These are phyloP conservation scores for Prunella vulgaris DNA, from an alignment of 257 asterid genomes.

Conservation along the genomic window DNA sequence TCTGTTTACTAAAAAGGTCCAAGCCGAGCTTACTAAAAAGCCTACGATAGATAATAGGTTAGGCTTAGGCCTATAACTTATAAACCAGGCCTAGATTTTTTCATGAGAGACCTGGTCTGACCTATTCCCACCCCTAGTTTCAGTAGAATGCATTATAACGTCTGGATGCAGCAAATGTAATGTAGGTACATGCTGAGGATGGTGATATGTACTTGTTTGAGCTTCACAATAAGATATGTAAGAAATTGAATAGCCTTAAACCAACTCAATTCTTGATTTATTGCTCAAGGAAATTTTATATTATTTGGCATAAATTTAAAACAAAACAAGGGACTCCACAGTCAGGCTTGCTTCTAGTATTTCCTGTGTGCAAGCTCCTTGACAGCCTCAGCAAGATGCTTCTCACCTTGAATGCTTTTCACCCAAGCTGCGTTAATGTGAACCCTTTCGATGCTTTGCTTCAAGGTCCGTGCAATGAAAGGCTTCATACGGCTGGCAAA, in stretches of 20 bases:
- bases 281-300: not conserved
- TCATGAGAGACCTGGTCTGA: too few relatives aligned
- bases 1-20: too few relatives aligned
- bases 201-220: not conserved
- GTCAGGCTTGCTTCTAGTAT: slow-evolving; percentile 29
- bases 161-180: slow-evolving; percentile 12
- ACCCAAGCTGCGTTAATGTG: slow-evolving; percentile 79
- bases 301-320: not conserved
- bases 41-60: too few relatives aligned
- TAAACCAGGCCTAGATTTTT: too few relatives aligned
- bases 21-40: too few relatives aligned
- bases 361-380: slow-evolving; percentile 66
- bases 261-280: not conserved
- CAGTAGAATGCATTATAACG: not conserved
- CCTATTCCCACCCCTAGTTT: too few relatives aligned
- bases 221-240: not conserved
- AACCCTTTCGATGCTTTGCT: slow-evolving; percentile 82
- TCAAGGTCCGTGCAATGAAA: slow-evolving; percentile 75
- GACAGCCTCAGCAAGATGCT: slow-evolving; percentile 49
- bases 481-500: slow-evolving; percentile 79
- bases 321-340: not conserved
- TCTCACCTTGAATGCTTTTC: slow-evolving; percentile 65
- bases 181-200: slow-evolving; percentile 27
- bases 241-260: not conserved
- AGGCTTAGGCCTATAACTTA: too few relatives aligned